A percentile compares a stretch with the other conserved stretches of the same genome.
phyloP scores from a whole-genome alignment of 495 filamentous ascomycete species.

The Aspergillus egyptiacus region DNA sequence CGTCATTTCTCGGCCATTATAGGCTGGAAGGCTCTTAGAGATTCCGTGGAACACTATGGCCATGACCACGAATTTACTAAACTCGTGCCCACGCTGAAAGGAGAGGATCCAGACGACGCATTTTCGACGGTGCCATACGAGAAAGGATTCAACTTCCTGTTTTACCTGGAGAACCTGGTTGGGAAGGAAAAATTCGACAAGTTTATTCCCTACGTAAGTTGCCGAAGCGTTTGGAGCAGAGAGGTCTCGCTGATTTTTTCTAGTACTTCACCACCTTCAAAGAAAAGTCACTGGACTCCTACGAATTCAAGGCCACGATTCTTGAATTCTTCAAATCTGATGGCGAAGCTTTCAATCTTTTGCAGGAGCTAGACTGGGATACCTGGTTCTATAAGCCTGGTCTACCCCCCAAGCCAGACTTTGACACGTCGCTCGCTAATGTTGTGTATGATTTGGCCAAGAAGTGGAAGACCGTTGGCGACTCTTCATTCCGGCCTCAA shows the following conservation, averaged over 20 bases:
- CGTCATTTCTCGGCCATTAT: slow-evolving; percentile 93
- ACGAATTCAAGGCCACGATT: slow-evolving; percentile 84
- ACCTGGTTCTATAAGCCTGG: slow-evolving; percentile 79
- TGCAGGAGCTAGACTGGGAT: slow-evolving; percentile 79
- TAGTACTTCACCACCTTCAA: slow-evolving; percentile 81
- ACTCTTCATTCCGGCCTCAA: slow-evolving; percentile 56
- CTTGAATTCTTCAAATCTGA: slow-evolving; percentile 75
- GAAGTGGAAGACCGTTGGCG: slow-evolving; percentile 60
- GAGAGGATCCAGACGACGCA: slow-evolving; percentile 89
- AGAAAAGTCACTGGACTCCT: slow-evolving; percentile 78
- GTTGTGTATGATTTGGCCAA: slow-evolving; percentile 74
- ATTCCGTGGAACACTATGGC: slow-evolving; percentile 71
- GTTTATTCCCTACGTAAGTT: slow-evolving; percentile 76
- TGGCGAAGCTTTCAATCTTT: slow-evolving; percentile 55
- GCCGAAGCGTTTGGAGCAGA: neutral
- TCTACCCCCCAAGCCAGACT: slow-evolving; percentile 80
- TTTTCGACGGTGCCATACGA: slow-evolving; percentile 78
- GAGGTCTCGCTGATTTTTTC: slow-evolving; percentile 12
- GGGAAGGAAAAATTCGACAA: slow-evolving; percentile 83
- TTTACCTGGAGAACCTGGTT: slow-evolving; percentile 75
- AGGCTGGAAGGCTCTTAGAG: slow-evolving; percentile 53
- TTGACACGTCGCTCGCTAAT: slow-evolving; percentile 83
- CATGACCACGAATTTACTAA: slow-evolving; percentile 88
- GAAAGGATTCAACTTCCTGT: slow-evolving; percentile 75
- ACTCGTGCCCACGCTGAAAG: slow-evolving; percentile 76